Base-by-base conservation (phyloP, 2,329 filamentous ascomycete species). In the Tolypocladium inflatum region DNA sequence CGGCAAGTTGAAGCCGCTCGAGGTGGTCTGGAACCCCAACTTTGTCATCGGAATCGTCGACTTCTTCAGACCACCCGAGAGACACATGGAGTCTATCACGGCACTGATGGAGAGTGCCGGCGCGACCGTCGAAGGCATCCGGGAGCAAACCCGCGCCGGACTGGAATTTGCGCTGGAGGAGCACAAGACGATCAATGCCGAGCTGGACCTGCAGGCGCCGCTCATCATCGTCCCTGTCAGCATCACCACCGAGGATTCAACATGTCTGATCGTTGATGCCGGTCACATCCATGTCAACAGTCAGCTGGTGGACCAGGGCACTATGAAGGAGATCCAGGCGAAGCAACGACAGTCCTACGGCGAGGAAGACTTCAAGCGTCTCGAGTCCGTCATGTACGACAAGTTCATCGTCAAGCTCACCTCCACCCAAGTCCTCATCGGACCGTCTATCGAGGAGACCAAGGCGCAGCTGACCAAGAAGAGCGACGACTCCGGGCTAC, bases 41-140 rank as follows among this genome's bases (percentile, higher is more conserved):
- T 95, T 97, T 64, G 81, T 97, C 0, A 86, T 96, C 7, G 92
- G 94, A 54, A 85, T 97, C 43, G 90, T 88, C 56, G 91, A 91
- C 65, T 99, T 99, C 76, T 99, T 99, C 78, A 88, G 93, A 62
- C 94, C 94, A 0, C 95, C 94, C 0, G 92, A 97, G 71, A 83
- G 92, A 55, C 95, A 99, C 70, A 97, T 99, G 92, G 94, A 99
- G 69, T 99, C 94, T 11, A 97, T 99, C 65, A 89, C 86, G 15
- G 95, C 94, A 2, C 80, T 99, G 58, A 90, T 99, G 86, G 95
- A 99, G 72, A 91, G 88, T 53, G 94, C 94, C 6, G 92, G 94
- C 30, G 93, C 93, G 2, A 99, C 94, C 0, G 93, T 99, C 0
- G 93, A 99, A 73, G 93, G 92, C 9, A 80, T 99, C 59, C 84